A percentile compares a stretch with the other conserved stretches of the same genome.
These are phyloP conservation scores for Hypocreales sp. DNA, from an alignment of 2,329 filamentous ascomycete species.

Conservation along the genomic window DNA sequence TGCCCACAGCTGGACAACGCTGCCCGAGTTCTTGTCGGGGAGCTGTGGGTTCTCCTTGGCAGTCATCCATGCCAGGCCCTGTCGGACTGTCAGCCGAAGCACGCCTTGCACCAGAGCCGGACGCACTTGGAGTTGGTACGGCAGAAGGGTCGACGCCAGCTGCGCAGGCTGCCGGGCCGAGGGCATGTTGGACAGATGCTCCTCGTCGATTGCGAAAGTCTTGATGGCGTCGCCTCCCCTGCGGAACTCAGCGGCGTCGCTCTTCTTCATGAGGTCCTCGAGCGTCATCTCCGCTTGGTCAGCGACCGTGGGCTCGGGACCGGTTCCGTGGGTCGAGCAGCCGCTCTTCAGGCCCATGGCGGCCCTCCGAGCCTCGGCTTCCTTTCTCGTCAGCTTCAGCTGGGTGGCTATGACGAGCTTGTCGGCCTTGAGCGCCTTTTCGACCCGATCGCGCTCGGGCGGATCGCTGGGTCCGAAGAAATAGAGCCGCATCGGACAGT, in stretches of 20 bases:
- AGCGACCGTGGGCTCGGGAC: slow-evolving; percentile 8
- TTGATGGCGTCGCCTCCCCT: slow-evolving; percentile 50
- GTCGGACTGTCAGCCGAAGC: slow-evolving; percentile 11
- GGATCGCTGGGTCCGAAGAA: slow-evolving; percentile 53
- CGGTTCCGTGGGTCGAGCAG: slow-evolving; percentile 21
- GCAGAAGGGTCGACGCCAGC: slow-evolving; percentile 53
- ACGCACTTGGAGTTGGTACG: slow-evolving; percentile 55
- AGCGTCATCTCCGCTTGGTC: slow-evolving; percentile 29
- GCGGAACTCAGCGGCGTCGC: slow-evolving; percentile 52
- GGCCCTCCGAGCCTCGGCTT: slow-evolving; percentile 36
- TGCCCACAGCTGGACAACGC: slow-evolving; percentile 66
- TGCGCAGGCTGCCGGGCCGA: slow-evolving; percentile 51
- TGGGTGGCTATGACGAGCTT: slow-evolving; percentile 45
- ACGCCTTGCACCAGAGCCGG: neutral
- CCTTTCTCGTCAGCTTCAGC: slow-evolving; percentile 35
- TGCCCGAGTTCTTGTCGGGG: slow-evolving; percentile 39
- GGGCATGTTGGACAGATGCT: slow-evolving; percentile 54
- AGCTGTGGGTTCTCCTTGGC: slow-evolving; percentile 57
- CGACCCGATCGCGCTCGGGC: slow-evolving; percentile 34
- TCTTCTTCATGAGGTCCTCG: slow-evolving; percentile 48
- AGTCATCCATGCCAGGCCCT: slow-evolving; percentile 71
- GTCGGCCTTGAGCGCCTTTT: slow-evolving; percentile 45
- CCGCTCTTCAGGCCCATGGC: slow-evolving; percentile 22
- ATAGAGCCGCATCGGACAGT: slow-evolving; percentile 56
- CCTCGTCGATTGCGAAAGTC: slow-evolving; percentile 55